Evolutionary conservation across 495 filamentous ascomycete genomes (phyloP).

Genomic region (Neurospora terricola): DNA sequence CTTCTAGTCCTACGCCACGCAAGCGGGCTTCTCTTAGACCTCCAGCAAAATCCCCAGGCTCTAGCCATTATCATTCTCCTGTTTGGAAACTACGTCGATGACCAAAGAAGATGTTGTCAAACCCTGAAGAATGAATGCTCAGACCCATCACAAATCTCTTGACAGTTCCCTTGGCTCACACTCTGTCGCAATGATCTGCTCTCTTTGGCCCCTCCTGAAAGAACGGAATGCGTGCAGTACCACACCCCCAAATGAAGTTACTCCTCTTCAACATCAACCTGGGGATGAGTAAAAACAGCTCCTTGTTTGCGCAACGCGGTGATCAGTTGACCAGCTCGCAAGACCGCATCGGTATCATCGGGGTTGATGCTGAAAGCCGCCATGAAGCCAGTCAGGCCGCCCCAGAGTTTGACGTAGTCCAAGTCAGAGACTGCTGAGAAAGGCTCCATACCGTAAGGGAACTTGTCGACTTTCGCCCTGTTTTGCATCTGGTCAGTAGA

Average conservation of each 20-base stretch:
- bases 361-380: no score
- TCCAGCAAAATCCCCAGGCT: neutral
- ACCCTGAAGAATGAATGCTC: neutral
- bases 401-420: no score
- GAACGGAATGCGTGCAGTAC: no score
- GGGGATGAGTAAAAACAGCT: neutral
- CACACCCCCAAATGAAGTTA: no score
- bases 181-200: neutral
- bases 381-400: no score
- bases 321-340: neutral
- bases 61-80: neutral
- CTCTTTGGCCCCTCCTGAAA: neutral
- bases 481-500: no score
- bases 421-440: no score
- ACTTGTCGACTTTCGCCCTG: no score
- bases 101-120: neutral
- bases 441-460: no score
- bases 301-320: neutral
- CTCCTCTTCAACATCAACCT: neutral
- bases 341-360: no score
- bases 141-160: neutral
- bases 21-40: neutral
- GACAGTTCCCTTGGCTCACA: neutral
- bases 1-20: neutral
- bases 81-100: neutral